These are phyloP conservation scores for Oryza australiensis DNA, from an alignment of 176 grass and related monocot genomes.

Conservation along the genomic window DNA sequence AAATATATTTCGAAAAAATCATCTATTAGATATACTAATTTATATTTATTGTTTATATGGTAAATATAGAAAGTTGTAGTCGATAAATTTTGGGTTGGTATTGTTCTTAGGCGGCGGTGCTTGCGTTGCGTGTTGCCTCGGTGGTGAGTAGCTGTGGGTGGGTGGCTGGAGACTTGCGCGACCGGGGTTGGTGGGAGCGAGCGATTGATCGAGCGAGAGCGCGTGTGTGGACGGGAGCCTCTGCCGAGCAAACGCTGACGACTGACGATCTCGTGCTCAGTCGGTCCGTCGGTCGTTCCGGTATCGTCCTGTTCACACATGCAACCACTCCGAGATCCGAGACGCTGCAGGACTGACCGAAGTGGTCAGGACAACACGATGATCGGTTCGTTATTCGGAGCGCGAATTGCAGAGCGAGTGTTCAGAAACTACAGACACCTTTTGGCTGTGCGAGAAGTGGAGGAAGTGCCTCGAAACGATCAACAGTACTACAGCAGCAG, in stretches of 20 bases:
- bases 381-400: not conserved
- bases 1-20: too few species aligned
- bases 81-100: too few species aligned
- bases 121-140: not conserved
- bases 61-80: too few species aligned
- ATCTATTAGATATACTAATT: too few species aligned
- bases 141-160: not conserved
- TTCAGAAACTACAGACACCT: too few species aligned
- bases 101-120: not conserved
- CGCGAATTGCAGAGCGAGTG: not conserved
- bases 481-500: too few species aligned
- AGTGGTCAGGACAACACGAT: not conserved
- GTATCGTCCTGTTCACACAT: not conserved
- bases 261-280: not conserved
- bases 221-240: not conserved
- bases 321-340: not conserved
- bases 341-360: not conserved
- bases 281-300: not conserved
- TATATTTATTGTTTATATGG: too few species aligned
- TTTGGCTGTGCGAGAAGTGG: too few species aligned
- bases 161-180: conserved; percentile 13
- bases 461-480: too few species aligned
- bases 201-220: not conserved
- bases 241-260: not conserved
- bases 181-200: conserved; percentile 23